Conservation (phyloP, 495 filamentous ascomycete species). For the Copromyces sp. region DNA sequence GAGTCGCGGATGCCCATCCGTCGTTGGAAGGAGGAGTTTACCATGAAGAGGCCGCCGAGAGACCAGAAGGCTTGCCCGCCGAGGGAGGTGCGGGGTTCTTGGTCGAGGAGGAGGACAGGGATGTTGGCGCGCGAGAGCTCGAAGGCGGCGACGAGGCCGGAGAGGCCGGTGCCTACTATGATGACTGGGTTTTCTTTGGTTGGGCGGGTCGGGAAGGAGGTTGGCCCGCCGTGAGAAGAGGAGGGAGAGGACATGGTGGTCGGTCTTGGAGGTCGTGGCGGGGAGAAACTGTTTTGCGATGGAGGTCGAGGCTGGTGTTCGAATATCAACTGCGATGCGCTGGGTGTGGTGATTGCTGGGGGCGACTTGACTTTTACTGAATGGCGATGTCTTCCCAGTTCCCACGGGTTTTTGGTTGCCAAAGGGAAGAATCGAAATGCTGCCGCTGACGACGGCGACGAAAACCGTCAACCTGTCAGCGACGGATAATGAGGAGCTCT, state of each 20-base stretch:
- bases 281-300: neutral
- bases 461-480: neutral
- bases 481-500: neutral
- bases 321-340: neutral
- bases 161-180: conserved; percentile 41
- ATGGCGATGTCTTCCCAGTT: neutral
- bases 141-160: conserved; percentile 41
- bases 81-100: conserved; percentile 35
- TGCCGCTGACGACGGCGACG: neutral
- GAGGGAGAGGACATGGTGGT: neutral
- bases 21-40: conserved; percentile 38
- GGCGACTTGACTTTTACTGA: neutral
- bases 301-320: neutral
- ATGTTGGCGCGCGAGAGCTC: conserved; percentile 36
- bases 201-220: neutral
- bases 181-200: conserved; percentile 28
- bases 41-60: conserved; percentile 42
- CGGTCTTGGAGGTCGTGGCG: neutral
- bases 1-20: conserved; percentile 41
- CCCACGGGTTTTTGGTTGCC: neutral
- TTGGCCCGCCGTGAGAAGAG: neutral
- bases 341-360: neutral
- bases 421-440: neutral
- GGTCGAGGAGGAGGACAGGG: conserved; percentile 35
- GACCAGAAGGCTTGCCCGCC: conserved; percentile 48